Percentiles rank a stretch among this genome's conserved stretches.
phyloP scores from a whole-genome alignment of 2,329 filamentous ascomycete genomes.

The Ophiostoma perfectum region DNA sequence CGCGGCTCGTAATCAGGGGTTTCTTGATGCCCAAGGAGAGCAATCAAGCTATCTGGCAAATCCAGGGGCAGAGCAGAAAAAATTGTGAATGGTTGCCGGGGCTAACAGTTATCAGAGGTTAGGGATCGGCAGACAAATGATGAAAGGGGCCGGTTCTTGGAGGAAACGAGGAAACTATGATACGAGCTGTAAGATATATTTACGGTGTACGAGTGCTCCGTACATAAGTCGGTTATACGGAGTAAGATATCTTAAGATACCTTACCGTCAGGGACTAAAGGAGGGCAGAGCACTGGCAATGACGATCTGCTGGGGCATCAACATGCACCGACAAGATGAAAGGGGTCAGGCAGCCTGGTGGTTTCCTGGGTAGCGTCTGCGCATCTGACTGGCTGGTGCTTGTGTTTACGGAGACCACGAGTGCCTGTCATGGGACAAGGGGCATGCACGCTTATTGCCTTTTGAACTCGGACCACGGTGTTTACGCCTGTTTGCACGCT shows the following conservation, averaged over 20 bases:
- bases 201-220: neutral
- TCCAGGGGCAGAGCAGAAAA: neutral
- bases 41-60: neutral
- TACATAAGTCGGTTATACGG: neutral
- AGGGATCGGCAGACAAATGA: neutral
- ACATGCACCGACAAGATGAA: constrained; percentile 7
- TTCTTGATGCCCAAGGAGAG: neutral
- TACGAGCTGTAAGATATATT: neutral
- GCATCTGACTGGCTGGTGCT: neutral
- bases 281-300: neutral
- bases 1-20: neutral
- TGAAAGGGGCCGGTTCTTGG: neutral
- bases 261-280: neutral
- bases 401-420: neutral
- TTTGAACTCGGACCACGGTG: neutral
- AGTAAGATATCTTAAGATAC: too few relatives aligned
- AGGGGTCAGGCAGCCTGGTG: neutral
- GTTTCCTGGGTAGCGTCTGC: neutral
- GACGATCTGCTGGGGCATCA: neutral
- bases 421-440: neutral
- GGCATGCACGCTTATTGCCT: neutral
- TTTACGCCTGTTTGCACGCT: neutral
- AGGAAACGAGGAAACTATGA: neutral
- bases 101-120: neutral
- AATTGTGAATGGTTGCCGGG: neutral